Evolutionary conservation across 2,329 filamentous ascomycete genomes (phyloP).

Genomic region (Hypomyces rosellus): DNA sequence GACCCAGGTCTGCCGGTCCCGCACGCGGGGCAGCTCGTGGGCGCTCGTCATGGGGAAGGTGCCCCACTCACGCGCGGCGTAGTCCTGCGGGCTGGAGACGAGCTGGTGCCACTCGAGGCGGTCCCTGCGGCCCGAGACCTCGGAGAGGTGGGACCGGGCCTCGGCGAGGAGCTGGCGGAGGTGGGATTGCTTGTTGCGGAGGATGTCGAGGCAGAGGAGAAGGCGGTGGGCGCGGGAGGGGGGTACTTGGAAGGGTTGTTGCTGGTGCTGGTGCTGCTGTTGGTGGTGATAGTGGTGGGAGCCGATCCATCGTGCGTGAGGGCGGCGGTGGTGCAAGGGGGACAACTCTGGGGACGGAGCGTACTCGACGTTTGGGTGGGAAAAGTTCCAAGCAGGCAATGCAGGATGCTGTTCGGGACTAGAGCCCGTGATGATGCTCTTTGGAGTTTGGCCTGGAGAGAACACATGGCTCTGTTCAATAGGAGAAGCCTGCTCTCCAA

Average conservation of each 20-base stretch:
- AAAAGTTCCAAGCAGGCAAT: background rate
- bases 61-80: constrained; percentile 1
- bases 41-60: background rate
- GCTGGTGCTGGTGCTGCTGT: too few species aligned
- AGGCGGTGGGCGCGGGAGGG: too few species aligned
- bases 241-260: too few species aligned
- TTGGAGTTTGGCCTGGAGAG: background rate
- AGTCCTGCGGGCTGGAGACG: constrained; percentile 3
- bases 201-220: background rate
- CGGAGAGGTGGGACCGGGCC: background rate
- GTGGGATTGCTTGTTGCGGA: background rate
- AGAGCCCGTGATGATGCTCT: background rate
- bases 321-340: too few species aligned
- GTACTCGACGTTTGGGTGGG: background rate
- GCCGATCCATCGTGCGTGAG: too few species aligned
- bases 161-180: constrained; percentile 1
- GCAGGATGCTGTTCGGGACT: background rate
- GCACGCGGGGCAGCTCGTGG: too few species aligned
- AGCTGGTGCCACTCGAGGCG: constrained; percentile 5
- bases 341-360: too few species aligned
- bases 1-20: constrained; percentile 1
- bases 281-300: too few species aligned
- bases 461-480: too few species aligned
- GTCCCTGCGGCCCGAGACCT: background rate
- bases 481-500: too few species aligned